Evolutionary conservation across 2,329 filamentous ascomycete species (phyloP), one percentile per base, ranked within the genome.

Genomic region (Acrocalymma vagum): DNA sequence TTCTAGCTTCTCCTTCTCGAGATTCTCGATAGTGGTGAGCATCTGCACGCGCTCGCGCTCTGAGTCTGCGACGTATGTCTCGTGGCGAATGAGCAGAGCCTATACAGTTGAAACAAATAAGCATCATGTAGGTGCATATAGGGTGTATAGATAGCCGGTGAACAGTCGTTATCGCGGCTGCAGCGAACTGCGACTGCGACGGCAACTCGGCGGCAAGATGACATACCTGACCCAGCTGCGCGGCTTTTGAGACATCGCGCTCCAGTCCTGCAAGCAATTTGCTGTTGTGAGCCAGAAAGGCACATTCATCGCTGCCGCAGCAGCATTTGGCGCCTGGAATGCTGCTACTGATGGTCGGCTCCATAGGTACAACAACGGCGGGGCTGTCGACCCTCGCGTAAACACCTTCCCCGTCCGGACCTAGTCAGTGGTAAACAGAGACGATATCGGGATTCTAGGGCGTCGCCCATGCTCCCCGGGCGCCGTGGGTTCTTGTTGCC

Each of bases 31-130:
- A 48, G 82, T 88, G 30, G 76, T 71, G 29, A 82, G 80, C 72
- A 96, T 84, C 47, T 86, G 82, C 47, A 79, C 75, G 46, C 92
- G 88, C 67, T 96, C 91, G 57, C 85, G 84, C 76, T 96, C 91
- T 45, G 92, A 90, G 69, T 96, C 90, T 56, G 86, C 86, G 80
- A 96, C 93, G 72, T 95, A 96, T 45, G 88, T 85, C 77, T 97
- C 92, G 81, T 99, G 92, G 60, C 93, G 87, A 52, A 87, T 84
- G 27, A 99, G 83, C 41, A 99, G 80, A 45, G 91, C 91, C 94
- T 97, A 85, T 81, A 76, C 72, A 83, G 57, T n/a, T n/a, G n/a
- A n/a, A 46, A 51, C 60, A 88, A 37, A 84, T 95, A 73, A 95
- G 87, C 74, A 79, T 80, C 54, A 78, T 76, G 45, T n/a, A n/a